phyloP scores from a whole-genome alignment of 108 stramenopile species.

The Stephanodiscus minutulus region DNA sequence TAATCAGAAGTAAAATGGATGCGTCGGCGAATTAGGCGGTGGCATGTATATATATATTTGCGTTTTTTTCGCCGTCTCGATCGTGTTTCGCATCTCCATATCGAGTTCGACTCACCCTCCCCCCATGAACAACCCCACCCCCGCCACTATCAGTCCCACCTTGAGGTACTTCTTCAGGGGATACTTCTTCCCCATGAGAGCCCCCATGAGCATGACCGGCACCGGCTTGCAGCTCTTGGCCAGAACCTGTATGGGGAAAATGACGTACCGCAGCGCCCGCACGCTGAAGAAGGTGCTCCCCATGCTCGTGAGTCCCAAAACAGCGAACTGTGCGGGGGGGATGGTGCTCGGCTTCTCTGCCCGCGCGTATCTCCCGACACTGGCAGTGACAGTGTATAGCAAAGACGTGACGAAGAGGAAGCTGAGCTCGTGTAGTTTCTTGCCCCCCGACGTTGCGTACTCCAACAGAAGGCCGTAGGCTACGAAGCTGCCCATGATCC shows the following conservation, averaged over 20 bases:
- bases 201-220: slow-evolving; percentile 98
- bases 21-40: slow-evolving; percentile 17
- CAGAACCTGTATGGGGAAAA: slow-evolving; percentile 97
- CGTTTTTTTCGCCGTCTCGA: too few relatives aligned
- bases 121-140: slow-evolving; percentile 97
- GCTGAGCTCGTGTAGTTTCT: slow-evolving; percentile 91
- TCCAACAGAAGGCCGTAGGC: slow-evolving; percentile 93
- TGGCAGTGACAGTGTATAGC: slow-evolving; percentile 90
- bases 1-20: too few relatives aligned
- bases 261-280: slow-evolving; percentile 90
- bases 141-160: slow-evolving; percentile 88
- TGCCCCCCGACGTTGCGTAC: slow-evolving; percentile 91
- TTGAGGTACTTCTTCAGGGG: slow-evolving; percentile 93
- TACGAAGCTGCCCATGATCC: slow-evolving; percentile 91
- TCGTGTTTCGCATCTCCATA: not conserved
- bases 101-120: slow-evolving; percentile 57
- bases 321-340: slow-evolving; percentile 87
- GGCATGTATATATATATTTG: too few relatives aligned
- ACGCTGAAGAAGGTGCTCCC: slow-evolving; percentile 96
- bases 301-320: slow-evolving; percentile 94
- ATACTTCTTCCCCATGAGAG: slow-evolving; percentile 94
- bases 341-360: slow-evolving; percentile 94
- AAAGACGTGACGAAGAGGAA: slow-evolving; percentile 94
- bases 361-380: slow-evolving; percentile 82
- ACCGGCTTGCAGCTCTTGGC: slow-evolving; percentile 99